Conservation (phyloP, 352 stramenopile species). For the Phytophthora sp. region DNA sequence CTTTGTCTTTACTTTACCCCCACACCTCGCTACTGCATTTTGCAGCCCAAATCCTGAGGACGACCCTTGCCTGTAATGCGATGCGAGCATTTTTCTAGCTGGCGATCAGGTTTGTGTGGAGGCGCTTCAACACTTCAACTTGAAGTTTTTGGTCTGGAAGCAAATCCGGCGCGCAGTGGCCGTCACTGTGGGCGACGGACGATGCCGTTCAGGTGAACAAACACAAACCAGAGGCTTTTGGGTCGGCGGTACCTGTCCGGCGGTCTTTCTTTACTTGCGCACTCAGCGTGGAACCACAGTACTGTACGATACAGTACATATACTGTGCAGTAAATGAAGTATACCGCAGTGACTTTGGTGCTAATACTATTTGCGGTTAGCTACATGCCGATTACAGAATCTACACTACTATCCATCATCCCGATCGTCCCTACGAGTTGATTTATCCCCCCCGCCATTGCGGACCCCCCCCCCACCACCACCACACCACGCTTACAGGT, state of each 20-base stretch:
- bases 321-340: too few relatives aligned
- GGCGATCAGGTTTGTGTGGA: conserved; percentile 37
- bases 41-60: conserved; percentile 10
- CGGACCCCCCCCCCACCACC: too few relatives aligned
- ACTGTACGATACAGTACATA: too few relatives aligned
- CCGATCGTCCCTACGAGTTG: too few relatives aligned
- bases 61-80: conserved; percentile 8
- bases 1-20: too few relatives aligned
- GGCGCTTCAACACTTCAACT: conserved; percentile 33
- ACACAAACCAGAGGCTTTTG: conserved; percentile 5
- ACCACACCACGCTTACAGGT: too few relatives aligned
- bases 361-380: too few relatives aligned
- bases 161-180: conserved; percentile 15
- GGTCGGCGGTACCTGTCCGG: background rate
- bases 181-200: background rate
- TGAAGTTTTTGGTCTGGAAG: conserved; percentile 24
- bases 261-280: background rate
- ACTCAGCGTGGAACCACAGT: background rate
- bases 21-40: too few relatives aligned
- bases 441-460: too few relatives aligned
- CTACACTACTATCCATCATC: too few relatives aligned
- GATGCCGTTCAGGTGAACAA: background rate
- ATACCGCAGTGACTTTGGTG: background rate
- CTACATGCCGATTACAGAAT: too few relatives aligned
- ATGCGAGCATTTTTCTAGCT: conserved; percentile 10